Evolutionary conservation across 768 basidiomycete genomes (phyloP).

Genomic region (Podaxis sp.): DNA sequence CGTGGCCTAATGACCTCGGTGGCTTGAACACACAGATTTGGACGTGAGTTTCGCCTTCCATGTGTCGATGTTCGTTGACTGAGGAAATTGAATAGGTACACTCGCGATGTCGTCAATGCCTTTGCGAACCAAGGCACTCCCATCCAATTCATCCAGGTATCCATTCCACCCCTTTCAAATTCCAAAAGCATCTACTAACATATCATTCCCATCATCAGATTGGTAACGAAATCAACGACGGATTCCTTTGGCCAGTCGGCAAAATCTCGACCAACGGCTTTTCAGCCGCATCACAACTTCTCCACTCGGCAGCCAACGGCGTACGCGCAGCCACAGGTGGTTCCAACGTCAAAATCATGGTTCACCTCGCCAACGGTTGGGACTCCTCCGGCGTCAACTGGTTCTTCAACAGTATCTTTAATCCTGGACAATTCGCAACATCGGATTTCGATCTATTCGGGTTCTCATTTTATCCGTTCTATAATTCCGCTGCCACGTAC

Average conservation of each 20-base stretch:
- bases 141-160: slow-evolving; percentile 50
- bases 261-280: slow-evolving; percentile 52
- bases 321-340: slow-evolving; percentile 42
- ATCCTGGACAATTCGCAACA: slow-evolving; percentile 47
- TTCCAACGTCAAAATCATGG: slow-evolving; percentile 47
- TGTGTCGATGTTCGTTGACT: background rate
- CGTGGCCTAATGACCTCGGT: slow-evolving; percentile 50
- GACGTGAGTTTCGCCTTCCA: slow-evolving; percentile 33
- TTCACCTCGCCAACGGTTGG: slow-evolving; percentile 70
- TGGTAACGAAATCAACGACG: slow-evolving; percentile 68
- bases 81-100: slow-evolving; percentile 39
- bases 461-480: slow-evolving; percentile 69
- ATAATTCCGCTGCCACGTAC: slow-evolving; percentile 57
- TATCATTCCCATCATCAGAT: slow-evolving; percentile 34
- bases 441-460: slow-evolving; percentile 58
- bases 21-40: slow-evolving; percentile 60
- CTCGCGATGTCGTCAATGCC: slow-evolving; percentile 47
- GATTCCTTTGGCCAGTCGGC: slow-evolving; percentile 62
- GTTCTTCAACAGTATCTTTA: slow-evolving; percentile 55
- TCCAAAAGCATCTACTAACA: background rate
- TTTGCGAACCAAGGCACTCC: slow-evolving; percentile 56
- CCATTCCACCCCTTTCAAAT: background rate
- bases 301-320: slow-evolving; percentile 60
- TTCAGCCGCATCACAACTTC: slow-evolving; percentile 53
- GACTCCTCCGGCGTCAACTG: slow-evolving; percentile 40